Conservation (phyloP, 495 filamentous ascomycete species). For the Evernia prunastri region DNA sequence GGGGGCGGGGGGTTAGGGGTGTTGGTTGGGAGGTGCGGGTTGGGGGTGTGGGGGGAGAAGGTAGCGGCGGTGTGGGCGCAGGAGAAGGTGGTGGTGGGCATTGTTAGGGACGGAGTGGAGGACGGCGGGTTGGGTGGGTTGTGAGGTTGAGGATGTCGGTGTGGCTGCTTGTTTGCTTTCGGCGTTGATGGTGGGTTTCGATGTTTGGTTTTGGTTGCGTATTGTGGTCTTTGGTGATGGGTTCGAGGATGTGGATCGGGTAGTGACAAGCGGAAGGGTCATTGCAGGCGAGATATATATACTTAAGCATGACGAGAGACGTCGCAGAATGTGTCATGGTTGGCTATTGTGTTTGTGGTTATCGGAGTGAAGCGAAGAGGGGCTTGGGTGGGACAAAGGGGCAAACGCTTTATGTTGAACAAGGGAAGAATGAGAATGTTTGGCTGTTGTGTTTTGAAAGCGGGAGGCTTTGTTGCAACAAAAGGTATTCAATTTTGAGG, state of each 20-base stretch:
- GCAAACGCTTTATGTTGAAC: not conserved
- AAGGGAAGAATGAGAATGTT: not conserved
- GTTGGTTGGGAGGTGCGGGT: not conserved
- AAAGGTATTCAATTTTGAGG: not conserved
- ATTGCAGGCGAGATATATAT: slow-evolving; percentile 4
- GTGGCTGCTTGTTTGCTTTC: not conserved
- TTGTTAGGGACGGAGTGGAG: no score
- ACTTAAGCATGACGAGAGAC: not conserved
- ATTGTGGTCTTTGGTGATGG: not conserved
- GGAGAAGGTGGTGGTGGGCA: not conserved
- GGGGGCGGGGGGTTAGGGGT: not conserved
- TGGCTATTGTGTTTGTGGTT: not conserved
- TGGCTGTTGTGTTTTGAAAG: not conserved
- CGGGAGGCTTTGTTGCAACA: not conserved
- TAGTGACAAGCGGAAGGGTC: not conserved
- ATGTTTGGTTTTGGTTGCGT: not conserved
- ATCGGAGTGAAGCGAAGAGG: not conserved
- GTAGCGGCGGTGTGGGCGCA: slow-evolving; percentile 2
- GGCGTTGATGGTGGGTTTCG: not conserved
- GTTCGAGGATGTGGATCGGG: not conserved
- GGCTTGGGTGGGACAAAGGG: not conserved
- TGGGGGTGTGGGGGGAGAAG: not conserved
- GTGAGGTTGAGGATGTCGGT: not conserved
- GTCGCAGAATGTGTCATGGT: not conserved
- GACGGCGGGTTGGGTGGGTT: not conserved